Base-by-base conservation (phyloP, 2,329 filamentous ascomycete genomes). In the Pseudogymnoascus verrucosus region DNA sequence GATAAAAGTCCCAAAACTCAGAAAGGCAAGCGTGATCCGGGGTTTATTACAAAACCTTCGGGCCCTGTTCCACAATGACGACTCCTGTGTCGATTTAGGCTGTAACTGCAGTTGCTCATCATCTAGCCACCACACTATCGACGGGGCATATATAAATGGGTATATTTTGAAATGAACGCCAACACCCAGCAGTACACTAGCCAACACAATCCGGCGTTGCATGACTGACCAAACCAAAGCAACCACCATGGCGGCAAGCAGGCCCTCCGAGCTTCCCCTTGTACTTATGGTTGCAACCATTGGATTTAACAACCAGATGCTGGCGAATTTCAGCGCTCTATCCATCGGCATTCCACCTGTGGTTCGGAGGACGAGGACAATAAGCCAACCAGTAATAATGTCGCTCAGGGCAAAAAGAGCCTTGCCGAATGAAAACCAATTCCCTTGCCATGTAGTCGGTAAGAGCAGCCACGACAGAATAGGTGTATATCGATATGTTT, bases 241-340 rank as follows among this genome's bases (percentile, higher is more conserved):
- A 66, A 91, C 86, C 5, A 96, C 91, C 73, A 97, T 81, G 0
- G 93, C 91, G 14, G 91, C 92, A 6, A 99, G 76, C 11, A 99
- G 74, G 0, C 95, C 95, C 76, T 99, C 95, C 0, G 92, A 95
- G 77, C 93, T 97, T 12, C 95, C 95, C 60, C 95, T 82, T 11
- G 95, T 98, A 76, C 91, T 96, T 71, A 99, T 99, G 39, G 92
- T 91, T 0, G 95, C 95, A 8, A 98, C 95, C 93, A 99, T 98
- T 0, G 95, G 95, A 71, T 99, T 99, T 72, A 97, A 82, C 65
- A 98, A 78, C 95, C 95, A 99, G 40, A 97, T 89, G 68, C 88
- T 86, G 0, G 93, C 89, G 71, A 90, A 97, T 65, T 84, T 86
- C 66, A 93, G 79, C 1, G 91, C 91, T 1, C 79, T 75, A 19